Base-by-base conservation (phyloP, 1,284 basidiomycete species). In the Fistulinella cinereoalba region DNA sequence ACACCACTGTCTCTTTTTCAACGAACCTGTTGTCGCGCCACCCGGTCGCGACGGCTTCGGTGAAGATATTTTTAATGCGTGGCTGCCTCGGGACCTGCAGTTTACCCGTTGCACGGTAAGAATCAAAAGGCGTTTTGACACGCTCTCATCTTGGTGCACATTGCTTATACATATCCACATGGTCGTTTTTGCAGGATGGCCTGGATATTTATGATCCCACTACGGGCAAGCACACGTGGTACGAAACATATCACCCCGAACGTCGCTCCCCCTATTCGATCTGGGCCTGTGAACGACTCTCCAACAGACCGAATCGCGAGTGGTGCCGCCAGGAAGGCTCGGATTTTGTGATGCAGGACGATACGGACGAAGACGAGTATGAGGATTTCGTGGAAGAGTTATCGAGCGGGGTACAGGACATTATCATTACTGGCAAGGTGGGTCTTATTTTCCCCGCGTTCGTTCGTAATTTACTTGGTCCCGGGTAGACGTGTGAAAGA, bases 371-470 rank as follows among this genome's bases (percentile, higher is more conserved):
- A 16, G 67, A 71, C 51, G 61, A 68, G 4, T 70, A 66, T 36
- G 63, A 64, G 41, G 68, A 72, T 54, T 63, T 60, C 9, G 62
- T 68, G 15, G 63, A 65, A 56, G 64, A 70, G 42, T 45, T 52
- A 6, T 49, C 56, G 4, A 72, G 69, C 52, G 71, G 70, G 27
- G 64, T 78, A 15, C 62, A 61, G 36, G 77, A 77, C 53, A 75
- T 79, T 29, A 60, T 80, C 46, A 63, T 77, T 44, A 76, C 74
- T 11, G 77, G 76, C 29, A 64, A 73, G 58, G 74, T 74, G 40
- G 24, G 71, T 57, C 45, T 29, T 18, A 45, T 31, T 19, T 38
- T 16, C 32, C 16, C 34, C 22, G 16, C 31, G 32, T 40, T 31
- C 19, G 44, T 46, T n/a, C 10, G 43, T 49, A 19, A 31, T 43